These are phyloP conservation scores for Xylaria sp. DNA, from an alignment of 2,329 filamentous ascomycete species.

Conservation along the genomic window DNA sequence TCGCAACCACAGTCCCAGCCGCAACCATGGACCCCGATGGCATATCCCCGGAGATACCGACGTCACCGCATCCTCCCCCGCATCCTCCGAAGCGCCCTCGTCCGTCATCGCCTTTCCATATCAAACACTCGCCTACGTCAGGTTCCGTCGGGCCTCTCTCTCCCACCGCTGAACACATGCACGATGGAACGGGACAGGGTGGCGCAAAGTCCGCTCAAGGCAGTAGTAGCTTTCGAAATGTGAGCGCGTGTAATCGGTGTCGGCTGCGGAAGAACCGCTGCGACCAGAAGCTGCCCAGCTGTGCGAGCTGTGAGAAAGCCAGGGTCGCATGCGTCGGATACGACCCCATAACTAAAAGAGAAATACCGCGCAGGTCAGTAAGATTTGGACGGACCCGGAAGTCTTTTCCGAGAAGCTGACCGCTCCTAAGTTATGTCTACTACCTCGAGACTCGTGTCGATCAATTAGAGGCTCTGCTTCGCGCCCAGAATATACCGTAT, in stretches of 20 bases:
- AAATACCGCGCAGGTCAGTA: conserved; percentile 89
- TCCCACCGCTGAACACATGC: conserved; percentile 38
- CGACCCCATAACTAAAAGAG: conserved; percentile 93
- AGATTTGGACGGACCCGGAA: neutral
- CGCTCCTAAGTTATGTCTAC: conserved; percentile 76
- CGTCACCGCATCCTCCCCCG: conserved; percentile 54
- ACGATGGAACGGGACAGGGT: conserved; percentile 41
- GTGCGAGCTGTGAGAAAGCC: conserved; percentile 92
- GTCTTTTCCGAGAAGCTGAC: conserved; percentile 25
- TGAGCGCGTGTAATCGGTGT: conserved; percentile 94
- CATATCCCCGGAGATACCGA: conserved; percentile 56
- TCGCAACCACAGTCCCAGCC: neutral
- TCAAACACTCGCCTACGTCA: conserved; percentile 50
- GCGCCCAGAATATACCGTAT: conserved; percentile 71
- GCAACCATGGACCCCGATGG: conserved; percentile 27
- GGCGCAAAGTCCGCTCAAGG: conserved; percentile 59
- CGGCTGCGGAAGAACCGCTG: conserved; percentile 91
- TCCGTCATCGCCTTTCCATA: conserved; percentile 53
- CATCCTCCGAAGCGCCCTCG: conserved; percentile 64
- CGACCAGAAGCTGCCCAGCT: conserved; percentile 90
- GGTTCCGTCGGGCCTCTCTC: conserved; percentile 45
- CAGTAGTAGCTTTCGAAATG: conserved; percentile 75
- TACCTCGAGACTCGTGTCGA: conserved; percentile 88
- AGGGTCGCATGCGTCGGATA: conserved; percentile 90
- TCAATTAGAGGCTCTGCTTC: conserved; percentile 79